These are phyloP conservation scores for Penicillium bialowiezense DNA, from an alignment of 495 filamentous ascomycete genomes.

Conservation along the genomic window DNA sequence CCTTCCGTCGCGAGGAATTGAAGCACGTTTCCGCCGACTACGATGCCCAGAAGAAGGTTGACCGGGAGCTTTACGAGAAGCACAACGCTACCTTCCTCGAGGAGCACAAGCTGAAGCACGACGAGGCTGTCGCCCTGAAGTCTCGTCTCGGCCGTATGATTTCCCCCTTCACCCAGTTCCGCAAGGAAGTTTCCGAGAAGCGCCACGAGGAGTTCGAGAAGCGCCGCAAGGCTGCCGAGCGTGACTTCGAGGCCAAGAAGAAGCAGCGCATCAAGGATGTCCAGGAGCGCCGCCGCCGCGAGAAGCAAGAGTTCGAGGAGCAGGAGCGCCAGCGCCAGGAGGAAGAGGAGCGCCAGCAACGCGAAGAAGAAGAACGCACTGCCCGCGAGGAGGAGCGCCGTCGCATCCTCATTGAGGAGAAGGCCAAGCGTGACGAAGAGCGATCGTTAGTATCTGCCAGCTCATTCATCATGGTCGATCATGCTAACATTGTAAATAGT, in stretches of 20 bases:
- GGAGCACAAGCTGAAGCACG: conserved; percentile 82
- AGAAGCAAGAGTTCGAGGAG: conserved; percentile 80
- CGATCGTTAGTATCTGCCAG: conserved; percentile 55
- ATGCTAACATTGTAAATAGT: conserved; percentile 29
- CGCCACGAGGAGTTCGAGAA: conserved; percentile 95
- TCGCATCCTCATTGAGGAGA: conserved; percentile 62
- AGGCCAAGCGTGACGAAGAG: conserved; percentile 80
- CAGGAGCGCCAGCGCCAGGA: conserved; percentile 70
- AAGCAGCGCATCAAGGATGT: conserved; percentile 80
- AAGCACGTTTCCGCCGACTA: conserved; percentile 90
- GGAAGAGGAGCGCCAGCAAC: conserved; percentile 75
- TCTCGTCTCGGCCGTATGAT: conserved; percentile 83
- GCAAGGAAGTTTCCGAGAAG: conserved; percentile 72
- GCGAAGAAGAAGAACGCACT: conserved; percentile 79
- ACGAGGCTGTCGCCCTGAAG: conserved; percentile 87
- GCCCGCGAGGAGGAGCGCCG: conserved; percentile 69
- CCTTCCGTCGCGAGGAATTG: conserved; percentile 88
- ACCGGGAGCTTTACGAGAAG: conserved; percentile 76
- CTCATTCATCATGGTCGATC: not conserved
- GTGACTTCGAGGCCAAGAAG: conserved; percentile 86
- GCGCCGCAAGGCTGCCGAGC: conserved; percentile 81
- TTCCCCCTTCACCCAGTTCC: conserved; percentile 75
- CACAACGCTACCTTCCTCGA: conserved; percentile 71
- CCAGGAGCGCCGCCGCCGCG: conserved; percentile 65
- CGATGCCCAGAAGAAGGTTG: conserved; percentile 74